phyloP scores from a whole-genome alignment of 2,329 filamentous ascomycete genomes.

The Hymenoscyphus fraxineus region DNA sequence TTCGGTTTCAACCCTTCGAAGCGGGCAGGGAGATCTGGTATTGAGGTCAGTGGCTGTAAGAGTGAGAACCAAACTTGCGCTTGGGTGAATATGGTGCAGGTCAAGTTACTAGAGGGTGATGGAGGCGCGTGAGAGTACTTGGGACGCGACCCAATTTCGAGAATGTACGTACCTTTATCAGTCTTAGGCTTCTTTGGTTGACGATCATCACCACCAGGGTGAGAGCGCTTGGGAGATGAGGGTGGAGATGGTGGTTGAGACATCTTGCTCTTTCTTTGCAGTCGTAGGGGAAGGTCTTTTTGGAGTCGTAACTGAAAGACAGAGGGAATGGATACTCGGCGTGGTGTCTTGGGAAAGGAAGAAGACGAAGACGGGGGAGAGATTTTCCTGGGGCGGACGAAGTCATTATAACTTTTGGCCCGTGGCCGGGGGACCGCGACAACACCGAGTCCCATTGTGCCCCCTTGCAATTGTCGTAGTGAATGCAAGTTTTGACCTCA shows the following conservation, averaged over 20 bases:
- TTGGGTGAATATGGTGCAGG: too few species aligned
- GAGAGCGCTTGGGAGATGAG: conserved; percentile 7
- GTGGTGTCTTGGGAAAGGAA: background rate
- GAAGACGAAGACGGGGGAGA: conserved; percentile 1
- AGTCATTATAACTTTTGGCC: conserved; percentile 6
- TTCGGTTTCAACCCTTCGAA: conserved; percentile 9
- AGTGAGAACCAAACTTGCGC: background rate
- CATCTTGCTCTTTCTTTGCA: conserved; percentile 4
- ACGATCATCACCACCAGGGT: background rate
- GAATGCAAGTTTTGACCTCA: background rate
- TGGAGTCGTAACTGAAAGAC: background rate
- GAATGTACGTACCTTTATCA: conserved; percentile 4
- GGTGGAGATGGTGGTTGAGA: conserved; percentile 11
- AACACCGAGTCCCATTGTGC: background rate
- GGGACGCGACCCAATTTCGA: background rate
- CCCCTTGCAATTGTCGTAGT: background rate
- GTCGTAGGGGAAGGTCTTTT: conserved; percentile 10
- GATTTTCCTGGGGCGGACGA: background rate
- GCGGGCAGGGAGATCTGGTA: conserved; percentile 1
- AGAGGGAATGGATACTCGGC: background rate
- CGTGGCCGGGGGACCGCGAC: background rate
- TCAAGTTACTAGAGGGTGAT: too few species aligned
- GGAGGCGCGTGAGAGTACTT: too few species aligned
- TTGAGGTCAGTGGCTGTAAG: background rate
- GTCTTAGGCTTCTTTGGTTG: conserved; percentile 11